Base-by-base conservation (phyloP, 768 basidiomycete species). In the Mycena belliarum region DNA sequence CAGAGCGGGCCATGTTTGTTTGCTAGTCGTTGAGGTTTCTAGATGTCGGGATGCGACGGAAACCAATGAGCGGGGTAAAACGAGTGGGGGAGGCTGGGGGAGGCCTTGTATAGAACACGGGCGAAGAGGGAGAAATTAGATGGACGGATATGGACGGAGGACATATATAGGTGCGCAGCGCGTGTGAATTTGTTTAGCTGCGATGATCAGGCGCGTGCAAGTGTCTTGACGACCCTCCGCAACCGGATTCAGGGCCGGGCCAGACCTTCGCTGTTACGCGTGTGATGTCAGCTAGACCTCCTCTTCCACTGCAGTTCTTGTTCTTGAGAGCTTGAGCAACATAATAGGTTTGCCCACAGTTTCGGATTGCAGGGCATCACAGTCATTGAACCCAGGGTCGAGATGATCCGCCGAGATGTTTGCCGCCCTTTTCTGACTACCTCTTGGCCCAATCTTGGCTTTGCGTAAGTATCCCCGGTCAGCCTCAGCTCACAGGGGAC, bases 61-160 rank as follows among this genome's bases (percentile, higher is more conserved):
- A 54, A 32, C 51, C 44, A 59, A 55, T 21, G 57, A 63, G 45
- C 33, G 55, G 52, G 24, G 45, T 49, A 23, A 53, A 53, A 60
- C 18, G 58, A 63, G 55, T 33, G 62, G 32, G 41, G 25, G 52
- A 57, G 55, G 51, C 38, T 26, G 52, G 48, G 26, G 40, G 35
- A 42, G 14, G 61, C 57, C 52, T 46, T 37, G 54, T 15, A 35
- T 3, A 21, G 28, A 25, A 47, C 44, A 38, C 29, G 33, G 20
- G 35, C 50, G 49, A 62, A 58, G 38, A 20, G 41, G 26, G 10
- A 9, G 23, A 26, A 33, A 8, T 20, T 33, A 29, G 20, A 4
- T 23, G 37, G 12, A 46, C 46, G 15, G 46, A 57, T 61, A 55
- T 50, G 41, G 51, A 54, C 60, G 11, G 18, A 12, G 10, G 6